Evolutionary conservation across 176 grass and related monocot species (phyloP).

Genomic region (Paspalum vaginatum): DNA sequence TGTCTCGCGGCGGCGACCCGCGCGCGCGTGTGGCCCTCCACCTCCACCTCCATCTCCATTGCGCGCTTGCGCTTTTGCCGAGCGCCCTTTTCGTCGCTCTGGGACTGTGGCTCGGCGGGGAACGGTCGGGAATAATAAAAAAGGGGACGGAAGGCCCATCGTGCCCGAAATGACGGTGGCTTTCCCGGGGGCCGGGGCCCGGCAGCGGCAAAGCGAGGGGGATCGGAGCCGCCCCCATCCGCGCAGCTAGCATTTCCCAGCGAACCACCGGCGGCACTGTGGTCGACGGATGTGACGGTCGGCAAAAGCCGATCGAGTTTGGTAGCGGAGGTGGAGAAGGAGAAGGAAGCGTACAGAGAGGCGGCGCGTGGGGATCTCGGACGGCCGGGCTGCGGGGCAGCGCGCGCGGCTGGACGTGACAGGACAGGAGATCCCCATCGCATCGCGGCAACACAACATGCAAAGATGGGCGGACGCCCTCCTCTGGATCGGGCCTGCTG

Average conservation of each 20-base stretch:
- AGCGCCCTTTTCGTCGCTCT: neutral
- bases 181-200: neutral
- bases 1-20: constrained; percentile 4
- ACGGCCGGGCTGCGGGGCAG: neutral
- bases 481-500: neutral
- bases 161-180: neutral
- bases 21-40: neutral
- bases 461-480: neutral
- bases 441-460: neutral
- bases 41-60: neutral
- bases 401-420: neutral
- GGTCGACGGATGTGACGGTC: constrained; percentile 51
- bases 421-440: constrained; percentile 3
- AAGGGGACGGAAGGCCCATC: neutral
- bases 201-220: constrained; percentile 12
- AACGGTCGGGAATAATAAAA: neutral
- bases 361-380: constrained; percentile 19
- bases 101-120: neutral
- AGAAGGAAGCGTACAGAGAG: no score
- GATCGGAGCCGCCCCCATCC: no score
- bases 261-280: constrained; percentile 10
- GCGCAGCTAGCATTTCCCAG: neutral
- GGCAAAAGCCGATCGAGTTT: neutral
- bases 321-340: neutral
- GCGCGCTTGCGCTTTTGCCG: neutral